A percentile compares a stretch with the other conserved stretches of the same genome.
Conservation (phyloP, 2,329 filamentous ascomycete genomes). For the Hymenoscyphus linearis region DNA sequence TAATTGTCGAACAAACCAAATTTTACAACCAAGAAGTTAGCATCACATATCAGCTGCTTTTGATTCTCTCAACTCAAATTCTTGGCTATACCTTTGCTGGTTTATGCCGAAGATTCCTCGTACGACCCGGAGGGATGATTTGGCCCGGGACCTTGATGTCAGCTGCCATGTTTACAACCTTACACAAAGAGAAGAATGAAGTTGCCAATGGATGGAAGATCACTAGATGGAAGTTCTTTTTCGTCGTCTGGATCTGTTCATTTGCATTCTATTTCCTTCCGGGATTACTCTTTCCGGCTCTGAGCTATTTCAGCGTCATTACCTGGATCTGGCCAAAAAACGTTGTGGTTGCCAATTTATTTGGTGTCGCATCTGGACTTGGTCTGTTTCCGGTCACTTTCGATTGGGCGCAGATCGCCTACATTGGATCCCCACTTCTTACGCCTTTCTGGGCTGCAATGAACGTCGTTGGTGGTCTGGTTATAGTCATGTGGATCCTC, state of each 20-base stretch:
- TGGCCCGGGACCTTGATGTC: constrained; percentile 88
- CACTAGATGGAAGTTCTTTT: constrained; percentile 79
- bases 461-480: constrained; percentile 75
- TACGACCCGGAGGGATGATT: constrained; percentile 83
- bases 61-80: constrained; percentile 82
- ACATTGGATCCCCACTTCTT: constrained; percentile 74
- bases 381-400: constrained; percentile 83
- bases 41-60: constrained; percentile 72
- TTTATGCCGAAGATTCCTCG: constrained; percentile 72
- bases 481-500: constrained; percentile 79
- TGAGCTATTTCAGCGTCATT: constrained; percentile 84
- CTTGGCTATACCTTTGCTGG: constrained; percentile 84
- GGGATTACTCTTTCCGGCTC: constrained; percentile 72
- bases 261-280: constrained; percentile 84
- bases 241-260: constrained; percentile 62
- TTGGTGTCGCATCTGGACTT: constrained; percentile 78
- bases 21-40: constrained; percentile 81
- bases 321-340: constrained; percentile 86
- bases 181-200: constrained; percentile 81
- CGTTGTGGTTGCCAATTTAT: constrained; percentile 80
- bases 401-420: constrained; percentile 86
- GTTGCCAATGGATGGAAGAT: constrained; percentile 78
- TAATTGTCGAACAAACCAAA: constrained; percentile 83
- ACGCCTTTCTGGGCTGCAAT: constrained; percentile 84
- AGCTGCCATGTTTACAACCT: constrained; percentile 80